Percentiles rank a stretch among this genome's conserved stretches.
Conservation (phyloP, 2,329 filamentous ascomycete species). For the Xylariaceae sp. region DNA sequence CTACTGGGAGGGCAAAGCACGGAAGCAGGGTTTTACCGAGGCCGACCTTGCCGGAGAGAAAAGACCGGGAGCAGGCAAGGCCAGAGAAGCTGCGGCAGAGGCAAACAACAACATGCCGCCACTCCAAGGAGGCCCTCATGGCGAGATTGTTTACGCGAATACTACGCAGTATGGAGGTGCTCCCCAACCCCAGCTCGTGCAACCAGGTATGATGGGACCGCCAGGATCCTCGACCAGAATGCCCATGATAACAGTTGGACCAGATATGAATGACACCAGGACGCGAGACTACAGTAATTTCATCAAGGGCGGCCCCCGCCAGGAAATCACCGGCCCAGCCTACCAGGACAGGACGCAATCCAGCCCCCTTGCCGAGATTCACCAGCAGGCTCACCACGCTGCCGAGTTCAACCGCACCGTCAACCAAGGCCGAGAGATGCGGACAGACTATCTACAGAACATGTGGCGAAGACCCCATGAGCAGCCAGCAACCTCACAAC, state of each 20-base stretch:
- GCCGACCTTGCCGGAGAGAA: conserved; percentile 95
- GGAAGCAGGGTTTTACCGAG: conserved; percentile 97
- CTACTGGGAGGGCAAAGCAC: conserved; percentile 97
- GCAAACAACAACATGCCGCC: conserved; percentile 58
- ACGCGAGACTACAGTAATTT: conserved; percentile 81
- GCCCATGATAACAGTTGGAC: conserved; percentile 78
- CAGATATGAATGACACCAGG: conserved; percentile 74
- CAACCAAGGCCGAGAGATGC: conserved; percentile 74
- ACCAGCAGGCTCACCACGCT: conserved; percentile 82
- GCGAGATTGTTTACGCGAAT: conserved; percentile 86
- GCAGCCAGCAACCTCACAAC: conserved; percentile 56
- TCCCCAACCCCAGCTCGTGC: conserved; percentile 66
- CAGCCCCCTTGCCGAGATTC: conserved; percentile 72
- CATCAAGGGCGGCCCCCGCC: conserved; percentile 72
- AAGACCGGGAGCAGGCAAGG: conserved; percentile 85
- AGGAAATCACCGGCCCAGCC: conserved; percentile 81
- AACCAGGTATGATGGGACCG: conserved; percentile 68
- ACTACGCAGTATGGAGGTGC: conserved; percentile 65
- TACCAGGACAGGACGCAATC: conserved; percentile 86
- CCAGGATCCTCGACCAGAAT: conserved; percentile 68
- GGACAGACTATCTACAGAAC: conserved; percentile 74
- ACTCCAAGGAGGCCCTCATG: conserved; percentile 66
- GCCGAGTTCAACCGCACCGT: conserved; percentile 88
- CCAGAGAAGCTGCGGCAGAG: conserved; percentile 75
- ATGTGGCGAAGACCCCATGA: conserved; percentile 85